Conservation (phyloP, 768 basidiomycete genomes). For the Rhodotorula babjevae region DNA sequence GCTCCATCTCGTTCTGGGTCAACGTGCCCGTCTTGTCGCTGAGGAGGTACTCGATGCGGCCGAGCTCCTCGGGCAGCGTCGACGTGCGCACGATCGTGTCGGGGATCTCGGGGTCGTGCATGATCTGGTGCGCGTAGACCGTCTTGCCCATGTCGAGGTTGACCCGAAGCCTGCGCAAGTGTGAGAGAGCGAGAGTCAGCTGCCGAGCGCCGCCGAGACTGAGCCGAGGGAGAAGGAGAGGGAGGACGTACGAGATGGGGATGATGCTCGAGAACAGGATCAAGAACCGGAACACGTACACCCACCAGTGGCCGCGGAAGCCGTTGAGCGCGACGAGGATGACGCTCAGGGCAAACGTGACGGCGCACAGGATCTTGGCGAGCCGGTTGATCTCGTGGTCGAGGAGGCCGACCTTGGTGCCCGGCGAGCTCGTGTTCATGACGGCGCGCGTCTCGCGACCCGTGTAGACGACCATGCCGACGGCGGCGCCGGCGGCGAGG, state of each 20-base stretch:
- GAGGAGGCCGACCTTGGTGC: constrained; percentile 84
- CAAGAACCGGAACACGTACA: constrained; percentile 92
- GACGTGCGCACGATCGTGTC: constrained; percentile 95
- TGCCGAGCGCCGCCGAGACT: not conserved
- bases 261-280: constrained; percentile 99
- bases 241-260: constrained; percentile 75
- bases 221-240: not conserved
- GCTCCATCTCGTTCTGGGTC: constrained; percentile 99
- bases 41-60: constrained; percentile 87
- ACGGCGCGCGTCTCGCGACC: constrained; percentile 92
- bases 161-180: constrained; percentile 71
- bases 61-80: constrained; percentile 92
- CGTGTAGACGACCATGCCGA: constrained; percentile 91
- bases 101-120: constrained; percentile 87
- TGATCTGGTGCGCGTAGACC: constrained; percentile 90
- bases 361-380: constrained; percentile 93
- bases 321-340: constrained; percentile 92
- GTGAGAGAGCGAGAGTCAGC: no score
- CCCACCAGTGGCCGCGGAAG: constrained; percentile 90
- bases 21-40: constrained; percentile 98
- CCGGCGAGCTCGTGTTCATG: constrained; percentile 97
- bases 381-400: constrained; percentile 92
- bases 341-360: constrained; percentile 86
- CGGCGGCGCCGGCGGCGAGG: constrained; percentile 84
- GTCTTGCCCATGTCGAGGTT: constrained; percentile 99